A percentile compares a stretch with the other conserved stretches of the same genome.
Evolutionary conservation across 1,284 basidiomycete genomes (phyloP).

Genomic region (Leccinum brunneo-olivaceum): DNA sequence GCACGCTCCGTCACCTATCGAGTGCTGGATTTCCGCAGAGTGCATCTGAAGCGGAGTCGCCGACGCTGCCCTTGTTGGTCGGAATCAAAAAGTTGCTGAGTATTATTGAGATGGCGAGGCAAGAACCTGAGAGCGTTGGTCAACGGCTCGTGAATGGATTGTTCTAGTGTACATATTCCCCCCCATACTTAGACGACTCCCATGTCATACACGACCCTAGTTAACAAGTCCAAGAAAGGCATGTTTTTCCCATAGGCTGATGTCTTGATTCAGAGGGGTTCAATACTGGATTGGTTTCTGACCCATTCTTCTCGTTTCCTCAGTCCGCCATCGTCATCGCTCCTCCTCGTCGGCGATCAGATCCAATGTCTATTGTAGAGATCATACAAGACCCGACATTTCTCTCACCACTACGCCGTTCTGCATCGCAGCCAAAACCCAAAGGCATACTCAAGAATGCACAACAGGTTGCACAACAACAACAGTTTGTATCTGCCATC

Average conservation of each 20-base stretch:
- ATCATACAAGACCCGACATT: slow-evolving; percentile 35
- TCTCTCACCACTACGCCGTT: slow-evolving; percentile 42
- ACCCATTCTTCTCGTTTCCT: slow-evolving; percentile 1
- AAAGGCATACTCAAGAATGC: slow-evolving; percentile 84
- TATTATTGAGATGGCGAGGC: slow-evolving; percentile 93
- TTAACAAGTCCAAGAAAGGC: slow-evolving; percentile 15
- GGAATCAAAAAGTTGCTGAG: slow-evolving; percentile 94
- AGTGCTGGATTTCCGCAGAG: slow-evolving; percentile 66
- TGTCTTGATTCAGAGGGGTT: slow-evolving; percentile 12
- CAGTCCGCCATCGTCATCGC: background rate
- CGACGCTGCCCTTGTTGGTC: slow-evolving; percentile 56
- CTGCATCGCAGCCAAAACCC: slow-evolving; percentile 60
- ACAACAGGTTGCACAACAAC: slow-evolving; percentile 35
- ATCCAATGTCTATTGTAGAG: slow-evolving; percentile 33
- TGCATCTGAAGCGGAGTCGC: slow-evolving; percentile 40
- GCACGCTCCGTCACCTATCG: slow-evolving; percentile 62
- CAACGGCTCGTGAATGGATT: slow-evolving; percentile 68
- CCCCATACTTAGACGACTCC: too few relatives aligned
- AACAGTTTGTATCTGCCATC: slow-evolving; percentile 34
- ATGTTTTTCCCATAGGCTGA: slow-evolving; percentile 20
- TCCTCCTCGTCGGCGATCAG: background rate
- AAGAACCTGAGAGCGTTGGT: slow-evolving; percentile 80
- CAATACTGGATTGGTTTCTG: slow-evolving; percentile 4
- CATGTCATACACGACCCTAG: too few relatives aligned
- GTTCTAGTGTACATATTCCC: too few relatives aligned